Conservation (phyloP, 768 basidiomycete genomes). For the Boletales sp. region DNA sequence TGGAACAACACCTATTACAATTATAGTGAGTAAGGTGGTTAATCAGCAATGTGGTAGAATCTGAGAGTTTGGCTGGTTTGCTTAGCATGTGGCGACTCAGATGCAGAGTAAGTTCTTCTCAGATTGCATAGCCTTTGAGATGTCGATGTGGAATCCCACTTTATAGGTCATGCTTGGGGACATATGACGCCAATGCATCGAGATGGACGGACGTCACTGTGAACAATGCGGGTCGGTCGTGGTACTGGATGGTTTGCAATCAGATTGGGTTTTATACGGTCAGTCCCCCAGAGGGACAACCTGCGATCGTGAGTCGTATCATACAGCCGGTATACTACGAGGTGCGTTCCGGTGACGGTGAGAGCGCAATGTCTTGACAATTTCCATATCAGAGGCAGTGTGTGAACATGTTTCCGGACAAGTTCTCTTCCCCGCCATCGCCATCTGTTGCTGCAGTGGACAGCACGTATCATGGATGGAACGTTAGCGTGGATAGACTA, state of each 20-base stretch:
- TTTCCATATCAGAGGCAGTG: conserved; percentile 53
- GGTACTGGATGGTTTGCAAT: conserved; percentile 74
- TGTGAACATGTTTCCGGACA: conserved; percentile 59
- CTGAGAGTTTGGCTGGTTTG: not conserved
- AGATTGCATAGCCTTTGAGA: not conserved
- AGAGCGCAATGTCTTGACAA: not conserved
- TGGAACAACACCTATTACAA: conserved; percentile 51
- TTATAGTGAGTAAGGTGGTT: conserved; percentile 34
- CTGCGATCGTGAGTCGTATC: conserved; percentile 34
- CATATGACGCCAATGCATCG: conserved; percentile 32
- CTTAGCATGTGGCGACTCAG: conserved; percentile 48
- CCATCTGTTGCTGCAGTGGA: conserved; percentile 46
- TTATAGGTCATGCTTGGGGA: conserved; percentile 37
- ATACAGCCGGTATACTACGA: conserved; percentile 29
- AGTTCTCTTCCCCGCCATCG: conserved; percentile 45
- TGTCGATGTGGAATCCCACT: conserved; percentile 26
- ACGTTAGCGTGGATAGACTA: conserved; percentile 50
- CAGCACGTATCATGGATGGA: conserved; percentile 56
- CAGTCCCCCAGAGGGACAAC: conserved; percentile 35
- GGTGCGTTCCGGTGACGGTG: conserved; percentile 7
- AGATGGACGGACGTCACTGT: conserved; percentile 49
- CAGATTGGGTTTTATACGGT: conserved; percentile 55
- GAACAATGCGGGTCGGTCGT: conserved; percentile 57
- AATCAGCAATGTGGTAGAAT: too few species aligned
- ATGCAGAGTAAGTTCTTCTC: conserved; percentile 42